Conservation (phyloP, 805 yeast species). For the Hanseniaspora singularis region DNA sequence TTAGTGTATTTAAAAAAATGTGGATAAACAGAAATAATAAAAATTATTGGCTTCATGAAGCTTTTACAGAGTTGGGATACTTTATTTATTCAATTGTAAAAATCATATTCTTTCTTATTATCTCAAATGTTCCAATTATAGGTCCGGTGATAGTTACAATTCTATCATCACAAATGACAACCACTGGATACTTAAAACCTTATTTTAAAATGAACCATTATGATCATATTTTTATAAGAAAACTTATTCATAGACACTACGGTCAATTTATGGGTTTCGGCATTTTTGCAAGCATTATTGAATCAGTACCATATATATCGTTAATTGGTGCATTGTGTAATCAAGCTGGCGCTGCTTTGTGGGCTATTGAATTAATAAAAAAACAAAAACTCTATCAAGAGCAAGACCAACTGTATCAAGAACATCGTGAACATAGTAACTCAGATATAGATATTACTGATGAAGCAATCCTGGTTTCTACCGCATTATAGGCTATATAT, state of each 20-base stretch:
- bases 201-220: constrained; percentile 28
- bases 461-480: constrained; percentile 1
- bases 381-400: neutral
- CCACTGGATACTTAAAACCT: constrained; percentile 22
- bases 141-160: constrained; percentile 28
- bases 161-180: constrained; percentile 24
- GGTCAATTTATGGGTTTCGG: constrained; percentile 41
- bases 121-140: constrained; percentile 27
- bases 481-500: neutral
- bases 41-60: constrained; percentile 21
- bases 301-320: constrained; percentile 42
- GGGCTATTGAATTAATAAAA: constrained; percentile 40
- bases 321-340: constrained; percentile 47
- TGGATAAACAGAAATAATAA: constrained; percentile 11
- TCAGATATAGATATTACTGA: neutral
- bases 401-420: neutral
- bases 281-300: constrained; percentile 38
- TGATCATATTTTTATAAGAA: constrained; percentile 26
- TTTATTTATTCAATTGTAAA: constrained; percentile 15
- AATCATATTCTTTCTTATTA: constrained; percentile 16
- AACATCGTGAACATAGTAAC: neutral
- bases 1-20: neutral
- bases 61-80: constrained; percentile 16
- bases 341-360: constrained; percentile 50
- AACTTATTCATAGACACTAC: constrained; percentile 28